Base-by-base conservation (phyloP, 176 grass and related monocot species). In the Eleusine indica region DNA sequence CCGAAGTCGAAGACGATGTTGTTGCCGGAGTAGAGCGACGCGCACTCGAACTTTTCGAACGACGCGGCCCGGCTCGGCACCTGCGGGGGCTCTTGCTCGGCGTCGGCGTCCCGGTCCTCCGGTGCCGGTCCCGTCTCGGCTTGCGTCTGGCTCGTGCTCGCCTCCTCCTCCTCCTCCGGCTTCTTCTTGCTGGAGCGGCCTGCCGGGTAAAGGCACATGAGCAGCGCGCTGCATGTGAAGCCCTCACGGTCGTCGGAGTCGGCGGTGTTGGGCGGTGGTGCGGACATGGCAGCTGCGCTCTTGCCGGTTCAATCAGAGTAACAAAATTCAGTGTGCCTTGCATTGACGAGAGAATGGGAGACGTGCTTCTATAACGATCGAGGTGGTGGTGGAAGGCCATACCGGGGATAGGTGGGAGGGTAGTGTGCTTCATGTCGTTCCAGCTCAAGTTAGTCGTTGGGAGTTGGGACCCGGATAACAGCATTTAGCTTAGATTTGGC, bases 181-280 rank as follows among this genome's bases (percentile, higher is more conserved):
- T 86, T 90, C 83, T 86, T 89, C 88, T 86, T 86, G 57, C 57
- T 60, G 44, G 83, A 86, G 58, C 77, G 73, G 11, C 88, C 83
- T 2, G 73, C 66, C 4, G 67, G 38, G 54, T 56, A 82, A 22
- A 89, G 44, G 88, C 88, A 90, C 73, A 74, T 69, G 82, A 89
- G 21, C 73, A 90, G 56, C 66, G 83, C 61, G 78, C 78, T 32
- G 79, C 88, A 90, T 4, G 78, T 90, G 78, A 90, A 85, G 47
- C 28, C 79, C 71, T 21, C 17, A 29, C 38, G 3, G 19, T 38
- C 78, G 19, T 38, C 78, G 78, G 88, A 25, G 25, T 71, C 73
- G 39, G 88, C 56, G 10, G 67, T 21, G 56, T 60, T 21, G 66
- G 78, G 19, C 67, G 38, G 21, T 42, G 38, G 21, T 42, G 25